Evolutionary conservation across 2,329 filamentous ascomycete species (phyloP), one percentile per base, ranked within the genome.

Genomic region (Colletotrichum sp.): DNA sequence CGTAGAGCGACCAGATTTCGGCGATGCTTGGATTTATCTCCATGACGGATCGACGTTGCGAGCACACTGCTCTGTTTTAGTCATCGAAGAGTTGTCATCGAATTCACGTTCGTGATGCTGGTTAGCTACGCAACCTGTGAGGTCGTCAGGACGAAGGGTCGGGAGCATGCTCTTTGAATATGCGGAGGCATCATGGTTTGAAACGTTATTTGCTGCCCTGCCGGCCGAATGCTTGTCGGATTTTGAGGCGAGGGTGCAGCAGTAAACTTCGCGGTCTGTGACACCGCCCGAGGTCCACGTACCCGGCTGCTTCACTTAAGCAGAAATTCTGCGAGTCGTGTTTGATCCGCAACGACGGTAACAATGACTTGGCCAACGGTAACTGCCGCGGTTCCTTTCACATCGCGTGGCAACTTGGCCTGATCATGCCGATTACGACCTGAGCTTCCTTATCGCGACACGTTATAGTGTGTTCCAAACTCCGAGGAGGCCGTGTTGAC

Each of bases 1-100:
- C 67, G 72, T 82, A 86, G n/a, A 86, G 80, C 63, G 80, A 77
- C 84, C 84, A 86, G 80, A 84, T 84, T 67, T 85, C 84, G 4
- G 80, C 79, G 18, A 83, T 65, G 6, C 13, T 57, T 21, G 72
- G 61, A 38, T 75, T 57, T 36, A 75, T 67, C 30, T 55, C 52
- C 68, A 75, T 75, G 24, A 15, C 52, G 48, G 16, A 21, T 66
- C 60, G 13, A 18, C 18, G 18, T 34, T 15, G 34, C 34, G 60
- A 71, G 72, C 48, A 34, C 21, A 18, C 8, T 32, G 72, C 34
- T 58, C 58, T 36, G 26, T 15, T 26, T 12, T 28, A 12, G 28
- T n/a, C 21, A 21, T 21, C 15, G 7, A 34, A 7, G 6, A 18
- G 26, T 9, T 52, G 28, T 67, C 34, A 52, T 60, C 36, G 34